phyloP scores from a whole-genome alignment of 805 yeast species.

The Metschnikowia rubicola region DNA sequence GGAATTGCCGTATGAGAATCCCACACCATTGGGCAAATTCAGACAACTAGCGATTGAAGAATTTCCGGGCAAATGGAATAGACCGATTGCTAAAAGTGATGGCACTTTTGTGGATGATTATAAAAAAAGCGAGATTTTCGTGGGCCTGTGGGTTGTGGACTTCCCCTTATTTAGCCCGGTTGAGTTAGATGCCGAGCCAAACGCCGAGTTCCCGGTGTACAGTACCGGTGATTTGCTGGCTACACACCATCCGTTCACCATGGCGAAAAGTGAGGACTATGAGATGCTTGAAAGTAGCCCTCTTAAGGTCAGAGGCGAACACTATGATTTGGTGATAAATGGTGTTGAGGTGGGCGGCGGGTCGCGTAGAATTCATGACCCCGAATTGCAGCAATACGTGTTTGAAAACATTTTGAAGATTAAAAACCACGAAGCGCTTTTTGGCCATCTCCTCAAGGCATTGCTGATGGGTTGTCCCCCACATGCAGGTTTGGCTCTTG shows the following conservation, averaged over 20 bases:
- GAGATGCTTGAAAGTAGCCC: slow-evolving; percentile 53
- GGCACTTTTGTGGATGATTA: slow-evolving; percentile 11
- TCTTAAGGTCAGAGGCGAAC: slow-evolving; percentile 74
- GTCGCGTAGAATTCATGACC: slow-evolving; percentile 89
- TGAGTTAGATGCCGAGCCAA: slow-evolving; percentile 31
- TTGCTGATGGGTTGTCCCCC: slow-evolving; percentile 95
- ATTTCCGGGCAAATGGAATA: slow-evolving; percentile 49
- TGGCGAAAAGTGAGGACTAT: slow-evolving; percentile 74
- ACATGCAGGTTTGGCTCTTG: slow-evolving; percentile 95
- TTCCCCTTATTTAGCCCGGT: slow-evolving; percentile 84
- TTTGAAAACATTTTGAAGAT: slow-evolving; percentile 64
- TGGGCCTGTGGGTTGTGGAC: slow-evolving; percentile 82
- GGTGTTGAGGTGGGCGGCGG: slow-evolving; percentile 99
- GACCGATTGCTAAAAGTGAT: slow-evolving; percentile 28
- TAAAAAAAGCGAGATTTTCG: slow-evolving; percentile 39
- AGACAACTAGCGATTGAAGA: slow-evolving; percentile 68
- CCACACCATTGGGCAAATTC: slow-evolving; percentile 88
- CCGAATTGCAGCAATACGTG: slow-evolving; percentile 69
- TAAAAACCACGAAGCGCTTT: slow-evolving; percentile 53
- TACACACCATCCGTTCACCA: slow-evolving; percentile 97
- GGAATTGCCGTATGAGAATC: slow-evolving; percentile 74
- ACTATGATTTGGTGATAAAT: slow-evolving; percentile 88
- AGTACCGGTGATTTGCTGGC: slow-evolving; percentile 49
- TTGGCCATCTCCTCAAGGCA: slow-evolving; percentile 84
- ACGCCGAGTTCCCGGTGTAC: slow-evolving; percentile 58